Base-by-base conservation (phyloP, 345 rosid species). In the Pseudoturritis turrita region DNA sequence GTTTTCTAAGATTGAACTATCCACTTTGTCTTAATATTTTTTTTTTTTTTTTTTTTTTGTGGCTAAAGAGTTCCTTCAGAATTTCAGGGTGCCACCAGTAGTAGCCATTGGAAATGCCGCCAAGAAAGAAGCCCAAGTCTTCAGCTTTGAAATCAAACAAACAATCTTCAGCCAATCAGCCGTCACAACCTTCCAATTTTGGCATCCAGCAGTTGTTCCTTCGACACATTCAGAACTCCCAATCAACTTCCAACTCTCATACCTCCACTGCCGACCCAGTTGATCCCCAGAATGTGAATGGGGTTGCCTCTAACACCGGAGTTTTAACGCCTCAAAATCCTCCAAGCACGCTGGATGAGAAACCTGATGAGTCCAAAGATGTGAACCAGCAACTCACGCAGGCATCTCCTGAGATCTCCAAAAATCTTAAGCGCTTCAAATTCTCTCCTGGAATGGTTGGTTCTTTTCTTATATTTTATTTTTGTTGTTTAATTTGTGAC, bases 401-500 rank as follows among this genome's bases (percentile, higher is more conserved):
- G 19, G 75, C 60, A 25, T 89, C 96, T 4, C 96, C 97, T 49
- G 84, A 82, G 71, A 15, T 80, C 67, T 70, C 86, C 80, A 89
- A 85, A 81, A 80, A 83, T 46, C 71, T 63, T 43, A 84, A 84
- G 69, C 91, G 89, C 74, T 74, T 84, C 81, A 87, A 79, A 53
- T 91, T 91, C 89, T 95, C 99, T 15, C 97, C 99, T 68, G 87
- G 89, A 77, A 86, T 86, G 97, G 99, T 95, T 71, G 61, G 39
- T 41, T 37, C 39, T 33, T 63, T 55, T 70, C 65, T 37, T 47
- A n/a, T 10, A 1, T 29, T 43, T 21, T n/a, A 23, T 19, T 15
- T 14, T 31, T 49, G 12, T 15, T 4, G 29, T 67, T 57, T 12
- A 49, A 1, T 10, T 17, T 46, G 18, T 65, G 47, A 70, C 17